phyloP scores from a whole-genome alignment of 768 basidiomycete species.

The Mycena galericulata region DNA sequence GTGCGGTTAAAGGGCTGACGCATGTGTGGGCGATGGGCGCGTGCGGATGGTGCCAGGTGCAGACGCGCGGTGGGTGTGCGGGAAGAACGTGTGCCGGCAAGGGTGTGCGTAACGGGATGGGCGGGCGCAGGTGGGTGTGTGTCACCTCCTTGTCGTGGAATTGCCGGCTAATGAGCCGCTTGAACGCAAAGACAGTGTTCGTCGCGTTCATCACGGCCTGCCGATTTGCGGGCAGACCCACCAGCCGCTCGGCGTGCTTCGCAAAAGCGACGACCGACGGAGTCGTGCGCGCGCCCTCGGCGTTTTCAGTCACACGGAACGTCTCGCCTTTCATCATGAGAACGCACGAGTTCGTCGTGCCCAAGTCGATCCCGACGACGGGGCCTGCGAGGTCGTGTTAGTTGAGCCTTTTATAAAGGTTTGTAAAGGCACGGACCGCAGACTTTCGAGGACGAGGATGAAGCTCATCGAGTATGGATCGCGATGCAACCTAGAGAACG shows the following conservation, averaged over 20 bases:
- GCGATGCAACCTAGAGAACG: constrained; percentile 72
- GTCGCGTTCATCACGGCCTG: constrained; percentile 96
- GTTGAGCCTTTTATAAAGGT: neutral
- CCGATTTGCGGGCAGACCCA: constrained; percentile 96
- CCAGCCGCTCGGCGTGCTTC: constrained; percentile 96
- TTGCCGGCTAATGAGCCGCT: constrained; percentile 94
- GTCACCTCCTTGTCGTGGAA: constrained; percentile 96
- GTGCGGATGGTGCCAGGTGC: too few species aligned
- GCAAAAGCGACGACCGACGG: constrained; percentile 99
- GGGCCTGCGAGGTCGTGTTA: constrained; percentile 63
- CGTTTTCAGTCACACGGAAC: constrained; percentile 95
- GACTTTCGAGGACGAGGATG: constrained; percentile 93
- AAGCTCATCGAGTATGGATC: constrained; percentile 73
- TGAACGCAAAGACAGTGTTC: constrained; percentile 95
- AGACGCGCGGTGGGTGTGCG: too few species aligned
- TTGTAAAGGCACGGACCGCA: constrained; percentile 66
- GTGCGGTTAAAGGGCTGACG: too few species aligned
- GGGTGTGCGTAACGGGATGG: too few species aligned
- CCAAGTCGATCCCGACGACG: constrained; percentile 97
- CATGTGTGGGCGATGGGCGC: too few species aligned
- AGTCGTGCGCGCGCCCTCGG: constrained; percentile 97
- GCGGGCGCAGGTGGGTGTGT: too few species aligned
- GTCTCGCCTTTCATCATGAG: constrained; percentile 96
- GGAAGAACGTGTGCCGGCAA: too few species aligned
- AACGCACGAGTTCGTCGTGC: constrained; percentile 93